Conservation (phyloP, 495 filamentous ascomycete species). For the Mycothermus thermophilus region DNA sequence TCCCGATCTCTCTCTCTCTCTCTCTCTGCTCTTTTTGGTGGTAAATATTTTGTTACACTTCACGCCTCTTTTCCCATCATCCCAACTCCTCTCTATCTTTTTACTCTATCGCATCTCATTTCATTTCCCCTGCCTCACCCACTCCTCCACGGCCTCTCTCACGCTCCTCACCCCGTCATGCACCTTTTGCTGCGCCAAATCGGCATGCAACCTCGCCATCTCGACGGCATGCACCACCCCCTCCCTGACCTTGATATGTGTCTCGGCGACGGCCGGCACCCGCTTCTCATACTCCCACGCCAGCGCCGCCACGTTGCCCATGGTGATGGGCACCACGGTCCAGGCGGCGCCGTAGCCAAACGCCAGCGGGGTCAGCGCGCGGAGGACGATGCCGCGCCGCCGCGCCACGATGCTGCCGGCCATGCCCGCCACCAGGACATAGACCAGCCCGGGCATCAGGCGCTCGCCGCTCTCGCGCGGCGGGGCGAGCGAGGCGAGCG, state of each 20-base stretch:
- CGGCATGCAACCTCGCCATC: constrained; percentile 56
- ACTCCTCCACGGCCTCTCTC: constrained; percentile 63
- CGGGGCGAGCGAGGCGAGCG: constrained; percentile 75
- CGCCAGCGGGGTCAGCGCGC: constrained; percentile 56
- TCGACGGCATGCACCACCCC: constrained; percentile 52
- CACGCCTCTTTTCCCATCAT: no score
- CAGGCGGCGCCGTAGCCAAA: constrained; percentile 63
- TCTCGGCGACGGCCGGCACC: constrained; percentile 63
- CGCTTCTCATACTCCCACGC: constrained; percentile 81
- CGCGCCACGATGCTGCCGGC: constrained; percentile 76
- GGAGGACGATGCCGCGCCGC: constrained; percentile 52
- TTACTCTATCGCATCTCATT: not conserved
- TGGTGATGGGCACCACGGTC: constrained; percentile 62
- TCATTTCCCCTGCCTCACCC: constrained; percentile 80
- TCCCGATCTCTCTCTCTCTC: not conserved
- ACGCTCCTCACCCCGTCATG: constrained; percentile 61
- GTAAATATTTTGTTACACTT: no score
- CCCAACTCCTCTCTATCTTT: no score
- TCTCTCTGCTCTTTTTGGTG: no score
- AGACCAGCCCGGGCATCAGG: constrained; percentile 72
- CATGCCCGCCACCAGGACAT: constrained; percentile 86
- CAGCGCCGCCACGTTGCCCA: constrained; percentile 70
- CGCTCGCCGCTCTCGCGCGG: constrained; percentile 66
- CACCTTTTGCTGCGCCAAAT: constrained; percentile 54
- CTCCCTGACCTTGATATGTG: constrained; percentile 54